Percentiles rank a stretch among this genome's conserved stretches.
These are phyloP conservation scores for Boletus subparvulus DNA, from an alignment of 768 basidiomycete species.

Conservation along the genomic window DNA sequence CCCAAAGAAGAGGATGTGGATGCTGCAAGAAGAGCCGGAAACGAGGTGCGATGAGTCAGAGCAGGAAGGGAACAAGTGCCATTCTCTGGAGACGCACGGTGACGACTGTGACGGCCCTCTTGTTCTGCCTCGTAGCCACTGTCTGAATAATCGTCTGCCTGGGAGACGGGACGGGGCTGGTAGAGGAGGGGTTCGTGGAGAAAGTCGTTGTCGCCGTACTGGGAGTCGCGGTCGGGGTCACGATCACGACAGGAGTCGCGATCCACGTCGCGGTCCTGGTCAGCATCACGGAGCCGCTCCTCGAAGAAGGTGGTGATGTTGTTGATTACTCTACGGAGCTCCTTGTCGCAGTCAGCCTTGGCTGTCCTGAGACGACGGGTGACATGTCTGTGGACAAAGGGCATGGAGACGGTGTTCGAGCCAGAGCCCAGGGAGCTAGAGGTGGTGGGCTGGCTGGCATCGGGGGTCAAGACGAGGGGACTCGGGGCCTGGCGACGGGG, in stretches of 20 bases:
- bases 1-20: constrained; percentile 62
- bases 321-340: constrained; percentile 89
- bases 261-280: constrained; percentile 62
- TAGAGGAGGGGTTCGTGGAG: constrained; percentile 63
- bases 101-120: constrained; percentile 62
- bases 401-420: constrained; percentile 85
- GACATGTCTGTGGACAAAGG: constrained; percentile 90
- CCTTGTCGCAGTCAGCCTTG: constrained; percentile 96
- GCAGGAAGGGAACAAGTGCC: constrained; percentile 36
- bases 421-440: constrained; percentile 42
- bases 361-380: constrained; percentile 89
- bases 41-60: constrained; percentile 56
- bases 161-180: constrained; percentile 54
- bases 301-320: constrained; percentile 95
- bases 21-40: constrained; percentile 57
- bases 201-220: constrained; percentile 51
- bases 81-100: constrained; percentile 67
- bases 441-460: constrained; percentile 36
- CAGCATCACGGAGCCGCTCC: constrained; percentile 77
- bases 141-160: constrained; percentile 76
- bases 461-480: constrained; percentile 76
- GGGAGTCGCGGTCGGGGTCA: constrained; percentile 59
- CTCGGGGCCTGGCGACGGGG: constrained; percentile 61
- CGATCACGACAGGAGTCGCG: constrained; percentile 50
- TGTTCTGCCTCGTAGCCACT: constrained; percentile 79